Evolutionary conservation across 768 basidiomycete genomes (phyloP), one percentile per base, ranked within the genome.

Genomic region (Leccinellum rugosiceps): DNA sequence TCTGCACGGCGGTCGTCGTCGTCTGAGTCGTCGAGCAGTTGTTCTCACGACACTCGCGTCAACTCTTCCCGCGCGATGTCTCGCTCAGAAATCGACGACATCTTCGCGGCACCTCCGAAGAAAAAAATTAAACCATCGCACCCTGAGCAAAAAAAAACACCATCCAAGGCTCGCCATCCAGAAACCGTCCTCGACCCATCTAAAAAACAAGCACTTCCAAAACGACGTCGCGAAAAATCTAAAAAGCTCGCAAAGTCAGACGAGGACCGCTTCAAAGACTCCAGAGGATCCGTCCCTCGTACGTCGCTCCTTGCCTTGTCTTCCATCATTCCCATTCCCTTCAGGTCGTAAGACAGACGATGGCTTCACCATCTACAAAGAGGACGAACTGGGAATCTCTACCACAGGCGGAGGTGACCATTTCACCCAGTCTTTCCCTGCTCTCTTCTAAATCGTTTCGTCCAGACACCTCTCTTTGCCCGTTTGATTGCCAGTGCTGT

Each of bases 401-500:
- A 76, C 80, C 56, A 76, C 81, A 56, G 86, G 86, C 46, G 92
- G 92, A 68, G 90, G 92, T 90, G 72, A 74, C 83, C 64, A 11
- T 21, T 30, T 52, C 48, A 34, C 65, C 44, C 50, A 49, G 43
- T 32, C 41, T 26, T 30, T 17, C 45, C 15, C 30, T 52, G 59
- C 57, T 60, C 53, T 57, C 28, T 62, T 57, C 70, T 46, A 51
- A 60, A 52, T 69, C 66, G 58, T 65, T 61, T 46, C 34, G 28
- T 58, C 31, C 72, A 94, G 92, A 90, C 70, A 92, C 92, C 0
- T 82, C 88, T 3, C 71, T 89, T 41, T 94, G 92, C 75, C 92
- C 92, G 6, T 94, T 94, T 67, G 92, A 94, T 69, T 94, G 92
- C 71, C 78, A 90, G 35, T 94, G 92, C 65, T 94, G 92, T 92